phyloP scores from a whole-genome alignment of 2,329 filamentous ascomycete genomes.

The Calonectria pseudoturangicola region DNA sequence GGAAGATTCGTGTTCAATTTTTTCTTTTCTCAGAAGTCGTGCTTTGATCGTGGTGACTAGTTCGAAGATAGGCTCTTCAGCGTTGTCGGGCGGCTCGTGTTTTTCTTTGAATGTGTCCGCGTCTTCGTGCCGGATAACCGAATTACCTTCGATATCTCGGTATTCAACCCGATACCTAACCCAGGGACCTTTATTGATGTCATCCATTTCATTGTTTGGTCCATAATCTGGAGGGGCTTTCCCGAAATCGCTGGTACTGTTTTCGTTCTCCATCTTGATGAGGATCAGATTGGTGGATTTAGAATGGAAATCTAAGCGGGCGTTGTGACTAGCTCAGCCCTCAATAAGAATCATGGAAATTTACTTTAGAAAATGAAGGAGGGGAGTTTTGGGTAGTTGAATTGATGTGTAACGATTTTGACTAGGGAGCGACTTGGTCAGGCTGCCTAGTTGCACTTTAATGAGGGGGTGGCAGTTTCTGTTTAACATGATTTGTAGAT shows the following conservation, averaged over 20 bases:
- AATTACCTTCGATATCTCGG: background rate
- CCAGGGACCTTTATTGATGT: background rate
- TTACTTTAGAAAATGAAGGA: too few relatives aligned
- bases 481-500: background rate
- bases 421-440: background rate
- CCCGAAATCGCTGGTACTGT: too few relatives aligned
- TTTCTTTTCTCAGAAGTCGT: background rate
- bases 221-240: background rate
- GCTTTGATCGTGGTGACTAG: background rate
- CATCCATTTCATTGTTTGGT: background rate
- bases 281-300: too few relatives aligned
- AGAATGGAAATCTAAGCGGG: too few relatives aligned
- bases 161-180: background rate
- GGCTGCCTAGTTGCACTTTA: background rate
- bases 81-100: background rate
- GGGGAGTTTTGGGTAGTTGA: too few relatives aligned
- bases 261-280: background rate
- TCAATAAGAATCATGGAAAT: too few relatives aligned
- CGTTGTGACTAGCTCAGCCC: too few relatives aligned
- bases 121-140: background rate
- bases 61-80: background rate
- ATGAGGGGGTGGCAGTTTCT: background rate
- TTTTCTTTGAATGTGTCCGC: background rate
- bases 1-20: background rate
- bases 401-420: too few relatives aligned